Evolutionary conservation across 768 basidiomycete genomes (phyloP).

Genomic region (Thelephora ganbajun): DNA sequence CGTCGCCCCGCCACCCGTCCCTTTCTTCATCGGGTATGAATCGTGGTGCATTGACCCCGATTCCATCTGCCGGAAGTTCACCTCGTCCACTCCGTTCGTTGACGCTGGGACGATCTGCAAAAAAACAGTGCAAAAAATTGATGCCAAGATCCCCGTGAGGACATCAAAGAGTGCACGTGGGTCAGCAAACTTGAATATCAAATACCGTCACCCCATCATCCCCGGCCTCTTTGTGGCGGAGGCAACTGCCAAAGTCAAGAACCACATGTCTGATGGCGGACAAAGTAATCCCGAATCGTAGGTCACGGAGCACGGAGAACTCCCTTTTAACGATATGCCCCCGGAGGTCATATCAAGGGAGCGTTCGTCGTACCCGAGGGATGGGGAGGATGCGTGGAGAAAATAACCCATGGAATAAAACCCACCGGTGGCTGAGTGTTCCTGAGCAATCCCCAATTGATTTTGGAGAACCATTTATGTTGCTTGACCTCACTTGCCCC

Average conservation of each 20-base stretch:
- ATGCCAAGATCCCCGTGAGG: constrained; percentile 1
- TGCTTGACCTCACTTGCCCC: constrained; percentile 98
- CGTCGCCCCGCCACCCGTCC: not conserved
- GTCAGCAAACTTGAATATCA: constrained; percentile 2
- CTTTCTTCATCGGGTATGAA: constrained; percentile 4
- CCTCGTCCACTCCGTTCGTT: constrained; percentile 69
- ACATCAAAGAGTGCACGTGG: constrained; percentile 1
- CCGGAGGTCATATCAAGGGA: too few relatives aligned
- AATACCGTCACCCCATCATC: constrained; percentile 2
- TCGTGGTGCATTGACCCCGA: constrained; percentile 86
- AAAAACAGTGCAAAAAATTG: constrained; percentile 9
- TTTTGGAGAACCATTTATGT: constrained; percentile 94
- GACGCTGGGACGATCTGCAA: constrained; percentile 67
- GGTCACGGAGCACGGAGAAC: too few relatives aligned
- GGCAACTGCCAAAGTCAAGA: too few relatives aligned
- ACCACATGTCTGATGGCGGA: too few relatives aligned
- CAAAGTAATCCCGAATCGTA: too few relatives aligned
- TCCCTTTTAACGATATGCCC: too few relatives aligned
- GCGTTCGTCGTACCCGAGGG: not conserved
- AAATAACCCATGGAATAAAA: constrained; percentile 1
- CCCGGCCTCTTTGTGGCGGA: too few relatives aligned
- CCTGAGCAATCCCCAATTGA: constrained; percentile 93
- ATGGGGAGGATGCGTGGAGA: not conserved
- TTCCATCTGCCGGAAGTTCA: constrained; percentile 86
- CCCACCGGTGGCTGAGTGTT: constrained; percentile 88